These are phyloP conservation scores for Cerrena zonata DNA, from an alignment of 1,284 basidiomycete genomes.

Conservation along the genomic window DNA sequence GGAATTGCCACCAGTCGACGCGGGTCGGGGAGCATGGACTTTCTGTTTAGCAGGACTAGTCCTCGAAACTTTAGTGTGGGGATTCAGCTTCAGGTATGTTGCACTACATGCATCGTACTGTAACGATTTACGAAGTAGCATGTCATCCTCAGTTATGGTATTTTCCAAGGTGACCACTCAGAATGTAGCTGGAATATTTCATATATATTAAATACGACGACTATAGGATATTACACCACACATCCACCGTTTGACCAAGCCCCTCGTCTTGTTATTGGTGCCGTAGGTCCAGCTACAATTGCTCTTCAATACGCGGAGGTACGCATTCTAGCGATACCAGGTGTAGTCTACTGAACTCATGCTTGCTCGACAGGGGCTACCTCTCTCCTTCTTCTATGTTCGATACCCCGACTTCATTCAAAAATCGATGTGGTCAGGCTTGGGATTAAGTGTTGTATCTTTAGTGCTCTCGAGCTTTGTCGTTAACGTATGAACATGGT, in stretches of 20 bases:
- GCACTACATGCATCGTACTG: not conserved
- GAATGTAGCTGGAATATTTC: not conserved
- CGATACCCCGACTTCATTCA: conserved; percentile 22
- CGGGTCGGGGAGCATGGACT: not conserved
- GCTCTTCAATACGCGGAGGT: conserved; percentile 3
- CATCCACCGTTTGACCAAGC: conserved; percentile 4
- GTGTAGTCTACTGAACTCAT: not conserved
- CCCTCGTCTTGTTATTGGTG: conserved; percentile 1
- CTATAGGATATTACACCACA: conserved; percentile 4
- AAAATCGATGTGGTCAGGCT: conserved; percentile 18
- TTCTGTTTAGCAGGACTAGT: conserved; percentile 2
- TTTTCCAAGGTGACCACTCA: conserved; percentile 8
- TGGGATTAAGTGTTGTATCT: conserved; percentile 18
- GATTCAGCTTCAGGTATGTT: not conserved
- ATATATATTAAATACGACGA: not conserved
- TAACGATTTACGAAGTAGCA: not conserved
- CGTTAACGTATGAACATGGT: conserved; percentile 17
- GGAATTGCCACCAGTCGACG: conserved; percentile 11
- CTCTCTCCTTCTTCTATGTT: conserved; percentile 18
- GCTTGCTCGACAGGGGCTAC: conserved; percentile 12
- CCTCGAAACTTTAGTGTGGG: conserved; percentile 3
- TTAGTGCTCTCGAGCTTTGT: conserved; percentile 24
- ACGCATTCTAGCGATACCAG: not conserved
- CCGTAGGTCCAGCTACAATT: conserved; percentile 2
- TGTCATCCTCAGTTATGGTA: not conserved